These are phyloP conservation scores for Pseudoneurospora amorphoporcata DNA, from an alignment of 495 filamentous ascomycete genomes.

Conservation along the genomic window DNA sequence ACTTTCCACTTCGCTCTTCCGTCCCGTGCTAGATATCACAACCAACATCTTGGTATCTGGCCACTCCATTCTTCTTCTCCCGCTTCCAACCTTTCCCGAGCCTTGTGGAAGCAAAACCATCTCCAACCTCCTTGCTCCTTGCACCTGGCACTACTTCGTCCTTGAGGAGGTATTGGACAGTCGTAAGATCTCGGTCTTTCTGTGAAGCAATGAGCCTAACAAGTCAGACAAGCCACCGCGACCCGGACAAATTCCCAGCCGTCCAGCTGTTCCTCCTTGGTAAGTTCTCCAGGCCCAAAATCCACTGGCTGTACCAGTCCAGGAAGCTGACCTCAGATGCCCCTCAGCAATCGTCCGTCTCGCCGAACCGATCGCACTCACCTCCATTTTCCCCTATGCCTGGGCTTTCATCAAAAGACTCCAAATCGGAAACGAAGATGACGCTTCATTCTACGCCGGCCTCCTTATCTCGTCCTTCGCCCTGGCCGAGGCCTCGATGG, in stretches of 20 bases:
- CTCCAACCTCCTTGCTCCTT: background rate
- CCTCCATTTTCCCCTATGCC: constrained; percentile 80
- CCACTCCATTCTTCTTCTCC: background rate
- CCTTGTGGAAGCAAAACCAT: background rate
- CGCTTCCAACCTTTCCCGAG: background rate
- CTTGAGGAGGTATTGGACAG: constrained; percentile 5
- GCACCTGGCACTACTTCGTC: background rate
- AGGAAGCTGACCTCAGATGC: constrained; percentile 63
- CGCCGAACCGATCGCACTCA: constrained; percentile 81
- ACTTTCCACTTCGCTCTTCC: background rate
- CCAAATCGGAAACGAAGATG: constrained; percentile 51
- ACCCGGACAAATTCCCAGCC: constrained; percentile 58
- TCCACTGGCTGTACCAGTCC: constrained; percentile 68
- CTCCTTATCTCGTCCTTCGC: constrained; percentile 79
- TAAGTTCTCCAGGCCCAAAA: constrained; percentile 30
- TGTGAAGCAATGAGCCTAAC: constrained; percentile 34
- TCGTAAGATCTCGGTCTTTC: constrained; percentile 24
- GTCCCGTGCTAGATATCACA: background rate
- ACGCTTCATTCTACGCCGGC: constrained; percentile 76
- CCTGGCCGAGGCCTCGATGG: constrained; percentile 68
- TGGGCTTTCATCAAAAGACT: constrained; percentile 73
- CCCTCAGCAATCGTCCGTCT: constrained; percentile 46
- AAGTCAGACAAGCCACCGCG: constrained; percentile 33
- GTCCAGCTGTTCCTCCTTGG: constrained; percentile 68
- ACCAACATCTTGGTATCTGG: background rate